Evolutionary conservation across 2,329 filamentous ascomycete species (phyloP).

Genomic region (Penicillium sumatraense): DNA sequence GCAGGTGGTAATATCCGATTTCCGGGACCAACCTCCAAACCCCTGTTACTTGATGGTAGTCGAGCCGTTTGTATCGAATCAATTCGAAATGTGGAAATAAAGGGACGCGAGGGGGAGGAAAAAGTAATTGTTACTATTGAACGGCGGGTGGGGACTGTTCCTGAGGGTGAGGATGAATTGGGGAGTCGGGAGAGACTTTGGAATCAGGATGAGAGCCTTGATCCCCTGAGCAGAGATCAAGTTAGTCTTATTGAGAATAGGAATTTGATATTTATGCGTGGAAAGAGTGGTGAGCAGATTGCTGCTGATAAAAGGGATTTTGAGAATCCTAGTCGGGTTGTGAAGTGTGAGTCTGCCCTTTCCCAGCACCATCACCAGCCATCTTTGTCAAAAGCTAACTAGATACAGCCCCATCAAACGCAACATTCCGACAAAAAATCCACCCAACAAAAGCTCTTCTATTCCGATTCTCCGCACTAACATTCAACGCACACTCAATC

Average conservation of each 20-base stretch:
- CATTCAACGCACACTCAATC: conserved; percentile 90
- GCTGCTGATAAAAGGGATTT: conserved; percentile 29
- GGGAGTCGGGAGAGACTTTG: conserved; percentile 49
- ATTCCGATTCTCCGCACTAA: conserved; percentile 88
- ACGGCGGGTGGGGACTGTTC: conserved; percentile 52
- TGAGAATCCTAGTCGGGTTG: conserved; percentile 28
- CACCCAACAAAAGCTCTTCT: conserved; percentile 72
- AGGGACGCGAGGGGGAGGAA: conserved; percentile 56
- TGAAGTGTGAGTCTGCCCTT: conserved; percentile 44
- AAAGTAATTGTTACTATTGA: conserved; percentile 67
- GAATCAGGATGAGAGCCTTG: conserved; percentile 48
- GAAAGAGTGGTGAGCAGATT: conserved; percentile 46
- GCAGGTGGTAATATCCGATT: conserved; percentile 76
- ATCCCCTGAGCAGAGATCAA: too few species aligned
- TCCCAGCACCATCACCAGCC: too few species aligned
- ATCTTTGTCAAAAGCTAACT: background rate
- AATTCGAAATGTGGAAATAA: conserved; percentile 54
- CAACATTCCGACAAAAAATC: conserved; percentile 63
- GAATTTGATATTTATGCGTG: conserved; percentile 67
- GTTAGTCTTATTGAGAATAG: conserved; percentile 63
- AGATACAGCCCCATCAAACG: conserved; percentile 50
- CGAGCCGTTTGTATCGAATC: conserved; percentile 52
- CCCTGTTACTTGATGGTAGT: conserved; percentile 33
- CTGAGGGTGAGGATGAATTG: conserved; percentile 39
- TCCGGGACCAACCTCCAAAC: conserved; percentile 29